These are phyloP conservation scores for Kuraishia capsulata DNA, from an alignment of 805 yeast genomes.

Conservation along the genomic window DNA sequence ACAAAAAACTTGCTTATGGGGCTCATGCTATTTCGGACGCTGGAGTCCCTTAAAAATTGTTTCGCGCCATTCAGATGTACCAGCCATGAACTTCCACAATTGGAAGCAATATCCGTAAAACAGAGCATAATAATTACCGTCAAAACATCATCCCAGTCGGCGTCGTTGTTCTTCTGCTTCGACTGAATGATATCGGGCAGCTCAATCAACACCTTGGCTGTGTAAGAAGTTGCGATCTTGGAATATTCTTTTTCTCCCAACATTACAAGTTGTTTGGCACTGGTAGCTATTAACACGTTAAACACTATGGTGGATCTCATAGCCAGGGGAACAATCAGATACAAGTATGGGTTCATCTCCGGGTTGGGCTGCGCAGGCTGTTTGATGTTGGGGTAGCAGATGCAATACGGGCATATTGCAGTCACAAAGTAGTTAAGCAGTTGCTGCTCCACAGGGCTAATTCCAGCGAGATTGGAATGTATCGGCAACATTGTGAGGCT, in stretches of 20 bases:
- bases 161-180: conserved; percentile 9
- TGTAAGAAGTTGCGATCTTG: conserved; percentile 17
- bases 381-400: conserved; percentile 24
- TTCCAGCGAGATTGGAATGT: not conserved
- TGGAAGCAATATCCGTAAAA: conserved; percentile 29
- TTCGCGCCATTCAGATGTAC: conserved; percentile 27
- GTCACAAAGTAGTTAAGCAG: conserved; percentile 23
- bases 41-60: conserved; percentile 19
- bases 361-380: conserved; percentile 11
- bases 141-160: conserved; percentile 30
- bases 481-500: conserved; percentile 2
- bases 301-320: conserved; percentile 21
- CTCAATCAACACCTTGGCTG: conserved; percentile 2
- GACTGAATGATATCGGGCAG: not conserved
- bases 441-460: conserved; percentile 2
- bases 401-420: conserved; percentile 27
- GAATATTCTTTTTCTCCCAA: conserved; percentile 19
- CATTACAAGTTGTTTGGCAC: conserved; percentile 25
- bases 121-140: conserved; percentile 30
- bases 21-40: conserved; percentile 15
- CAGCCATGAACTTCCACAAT: conserved; percentile 30
- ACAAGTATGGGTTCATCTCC: conserved; percentile 26
- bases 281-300: conserved; percentile 25
- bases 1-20: conserved; percentile 27
- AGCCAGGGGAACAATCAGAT: conserved; percentile 28